These are phyloP conservation scores for Alternaria sp. DNA, from an alignment of 2,329 filamentous ascomycete species.

Conservation along the genomic window DNA sequence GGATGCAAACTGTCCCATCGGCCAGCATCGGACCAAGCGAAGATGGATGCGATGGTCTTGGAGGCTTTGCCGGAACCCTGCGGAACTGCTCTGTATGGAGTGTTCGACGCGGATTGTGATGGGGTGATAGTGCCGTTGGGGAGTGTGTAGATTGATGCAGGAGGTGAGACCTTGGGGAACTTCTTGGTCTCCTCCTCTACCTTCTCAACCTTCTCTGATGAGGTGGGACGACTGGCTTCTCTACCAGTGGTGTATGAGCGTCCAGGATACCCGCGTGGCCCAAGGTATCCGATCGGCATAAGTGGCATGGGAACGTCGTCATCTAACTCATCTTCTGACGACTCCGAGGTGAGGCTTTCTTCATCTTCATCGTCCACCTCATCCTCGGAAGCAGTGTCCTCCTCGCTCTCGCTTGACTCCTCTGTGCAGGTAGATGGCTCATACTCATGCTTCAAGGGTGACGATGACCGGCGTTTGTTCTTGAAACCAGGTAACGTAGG, in stretches of 20 bases:
- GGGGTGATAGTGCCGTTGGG: slow-evolving; percentile 68
- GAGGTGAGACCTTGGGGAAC: slow-evolving; percentile 54
- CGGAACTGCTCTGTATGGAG: slow-evolving; percentile 65
- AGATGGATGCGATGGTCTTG: slow-evolving; percentile 66
- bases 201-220: slow-evolving; percentile 13
- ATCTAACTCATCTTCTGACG: slow-evolving; percentile 65
- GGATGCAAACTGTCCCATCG: slow-evolving; percentile 67
- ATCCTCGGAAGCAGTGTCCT: slow-evolving; percentile 52
- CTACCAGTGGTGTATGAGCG: slow-evolving; percentile 19
- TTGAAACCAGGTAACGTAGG: slow-evolving; percentile 54
- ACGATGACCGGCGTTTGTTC: slow-evolving; percentile 77
- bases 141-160: slow-evolving; percentile 48
- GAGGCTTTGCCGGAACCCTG: slow-evolving; percentile 59
- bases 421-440: slow-evolving; percentile 79
- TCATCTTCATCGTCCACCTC: slow-evolving; percentile 60
- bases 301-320: slow-evolving; percentile 52
- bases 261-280: slow-evolving; percentile 23
- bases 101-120: slow-evolving; percentile 83
- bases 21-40: slow-evolving; percentile 66
- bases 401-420: slow-evolving; percentile 65
- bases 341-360: slow-evolving; percentile 55
- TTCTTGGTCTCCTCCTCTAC: slow-evolving; percentile 38
- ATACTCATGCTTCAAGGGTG: slow-evolving; percentile 96
- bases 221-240: slow-evolving; percentile 14
- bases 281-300: slow-evolving; percentile 38